phyloP scores from a whole-genome alignment of 2,329 filamentous ascomycete species.

The Tolypocladium pustulatum region DNA sequence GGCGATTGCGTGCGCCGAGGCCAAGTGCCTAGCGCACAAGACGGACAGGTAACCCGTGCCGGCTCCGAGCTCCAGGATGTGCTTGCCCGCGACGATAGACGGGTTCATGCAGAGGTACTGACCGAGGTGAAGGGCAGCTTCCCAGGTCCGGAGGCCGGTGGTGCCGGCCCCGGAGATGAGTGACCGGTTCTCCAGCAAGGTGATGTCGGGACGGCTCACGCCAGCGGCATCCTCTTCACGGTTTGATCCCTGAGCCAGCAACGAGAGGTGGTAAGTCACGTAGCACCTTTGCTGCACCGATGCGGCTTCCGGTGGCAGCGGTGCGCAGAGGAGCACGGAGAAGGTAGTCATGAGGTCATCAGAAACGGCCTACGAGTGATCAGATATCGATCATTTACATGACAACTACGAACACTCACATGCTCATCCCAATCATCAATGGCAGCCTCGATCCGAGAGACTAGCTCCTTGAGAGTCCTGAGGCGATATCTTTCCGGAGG shows the following conservation, averaged over 20 bases:
- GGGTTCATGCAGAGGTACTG: conserved; percentile 49
- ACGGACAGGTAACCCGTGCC: conserved; percentile 70
- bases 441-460: conserved; percentile 58
- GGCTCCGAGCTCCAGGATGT: conserved; percentile 61
- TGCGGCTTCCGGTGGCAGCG: conserved; percentile 51
- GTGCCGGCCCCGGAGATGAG: conserved; percentile 62
- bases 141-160: conserved; percentile 72
- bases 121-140: conserved; percentile 65
- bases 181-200: conserved; percentile 57
- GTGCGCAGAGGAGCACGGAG: conserved; percentile 51
- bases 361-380: conserved; percentile 59
- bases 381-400: conserved; percentile 9
- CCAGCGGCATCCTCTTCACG: not conserved
- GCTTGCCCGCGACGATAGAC: conserved; percentile 38
- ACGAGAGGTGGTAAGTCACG: conserved; percentile 57
- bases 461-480: conserved; percentile 62
- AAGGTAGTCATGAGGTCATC: conserved; percentile 67
- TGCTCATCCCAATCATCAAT: conserved; percentile 77
- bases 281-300: conserved; percentile 63
- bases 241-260: conserved; percentile 13
- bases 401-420: conserved; percentile 45
- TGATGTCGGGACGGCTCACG: conserved; percentile 29
- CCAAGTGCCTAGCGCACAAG: conserved; percentile 58
- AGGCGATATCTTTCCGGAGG: conserved; percentile 62
- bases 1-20: conserved; percentile 47